Base-by-base conservation (phyloP, 2,329 filamentous ascomycete species). In the Dothiorella sarmentorum region DNA sequence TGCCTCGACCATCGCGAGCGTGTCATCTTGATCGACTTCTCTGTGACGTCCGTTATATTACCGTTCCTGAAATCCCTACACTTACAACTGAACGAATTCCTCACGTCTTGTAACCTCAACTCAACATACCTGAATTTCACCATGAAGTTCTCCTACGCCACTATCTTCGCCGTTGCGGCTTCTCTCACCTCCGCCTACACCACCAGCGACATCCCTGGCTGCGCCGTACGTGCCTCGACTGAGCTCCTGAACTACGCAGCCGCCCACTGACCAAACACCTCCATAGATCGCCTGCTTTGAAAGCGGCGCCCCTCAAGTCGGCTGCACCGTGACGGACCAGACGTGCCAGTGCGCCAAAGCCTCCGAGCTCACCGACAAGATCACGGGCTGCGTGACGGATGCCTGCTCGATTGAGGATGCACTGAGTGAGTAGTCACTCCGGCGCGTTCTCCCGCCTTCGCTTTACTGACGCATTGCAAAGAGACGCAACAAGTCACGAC, bases 271-370 rank as follows among this genome's bases (percentile, higher is more conserved):
- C 27, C 45, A 35, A 6, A 9, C 22, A 52, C 22, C 22, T 18
- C 10, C 31, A 38, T 37, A 80, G 77, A 66, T 77, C 37, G 61
- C 73, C 56, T 85, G 81, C 72, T 73, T 83, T 65, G 65, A 70
- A 44, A 66, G 71, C 20, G 79, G 80, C 62, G 74, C 82, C 65
- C 67, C 69, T 17, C 67, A 70, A n/a, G 76, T 77, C 18, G 75
- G 76, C 65, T 85, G 82, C 68, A 63, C 60, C 13, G 60, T 76
- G 59, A 73, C 70, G 43, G 80, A 85, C 68, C 66, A 72, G 42
- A 69, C 66, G 52, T 85, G 82, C 75, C 79, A 81, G 65, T 84
- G 82, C 73, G 80, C 73, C 3, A 74, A 70, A 7, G 73, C 73
- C 37, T 60, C 68, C 20, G 65, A 63, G 31, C 73, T 79, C 63